Conservation (phyloP, 257 asterid genomes). For the Nicotiana tabacum region DNA sequence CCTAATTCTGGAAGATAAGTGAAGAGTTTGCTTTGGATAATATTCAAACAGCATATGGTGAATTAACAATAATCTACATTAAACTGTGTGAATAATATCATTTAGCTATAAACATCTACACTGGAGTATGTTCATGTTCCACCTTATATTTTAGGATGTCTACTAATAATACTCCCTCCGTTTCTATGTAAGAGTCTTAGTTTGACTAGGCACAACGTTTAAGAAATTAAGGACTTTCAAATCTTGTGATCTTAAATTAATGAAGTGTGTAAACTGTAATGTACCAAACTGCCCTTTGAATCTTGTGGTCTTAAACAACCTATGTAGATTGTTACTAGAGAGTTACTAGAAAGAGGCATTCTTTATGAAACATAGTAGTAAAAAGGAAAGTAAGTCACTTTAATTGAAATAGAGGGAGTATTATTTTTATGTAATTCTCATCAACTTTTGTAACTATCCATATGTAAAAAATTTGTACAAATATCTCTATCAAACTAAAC, state of each 20-base stretch:
- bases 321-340: too few species aligned
- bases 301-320: too few species aligned
- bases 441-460: neutral
- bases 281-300: too few species aligned
- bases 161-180: neutral
- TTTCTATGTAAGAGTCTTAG: too few species aligned
- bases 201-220: too few species aligned
- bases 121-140: neutral
- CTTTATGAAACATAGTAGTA: too few species aligned
- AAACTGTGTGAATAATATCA: neutral
- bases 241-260: too few species aligned
- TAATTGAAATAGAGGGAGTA: too few species aligned
- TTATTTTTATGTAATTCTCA: neutral
- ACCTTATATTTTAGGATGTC: neutral
- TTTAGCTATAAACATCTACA: neutral
- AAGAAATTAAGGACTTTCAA: too few species aligned
- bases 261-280: too few species aligned
- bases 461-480: neutral
- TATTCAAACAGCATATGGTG: neutral
- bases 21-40: neutral
- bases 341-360: too few species aligned
- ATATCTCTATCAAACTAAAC: neutral
- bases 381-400: too few species aligned
- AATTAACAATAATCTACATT: neutral
- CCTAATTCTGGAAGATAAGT: neutral